Base-by-base conservation (phyloP, 345 rosid species). In the Eucalyptus decipiens region DNA sequence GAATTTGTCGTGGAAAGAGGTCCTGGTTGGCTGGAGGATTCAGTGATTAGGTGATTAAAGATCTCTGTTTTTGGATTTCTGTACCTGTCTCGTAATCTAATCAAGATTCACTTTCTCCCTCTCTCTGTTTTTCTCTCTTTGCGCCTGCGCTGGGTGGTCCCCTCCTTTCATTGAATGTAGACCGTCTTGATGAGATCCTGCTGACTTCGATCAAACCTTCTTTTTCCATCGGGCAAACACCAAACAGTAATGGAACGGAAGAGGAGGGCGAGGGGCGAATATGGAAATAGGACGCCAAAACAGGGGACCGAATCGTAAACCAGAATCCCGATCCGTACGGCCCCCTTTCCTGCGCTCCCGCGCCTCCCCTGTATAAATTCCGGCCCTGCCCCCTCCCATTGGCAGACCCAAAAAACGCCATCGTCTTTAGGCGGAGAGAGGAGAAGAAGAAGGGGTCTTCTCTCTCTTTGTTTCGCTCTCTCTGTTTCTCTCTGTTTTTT, bases 211-310 rank as follows among this genome's bases (percentile, higher is more conserved):
- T 23, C 60, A 8, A 23, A 9, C 5, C 11, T 23, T 9, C 28
- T 15, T n/a, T 30, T n/a, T 65, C 72, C 72, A 65, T 32, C 23
- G 42, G 42, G 23, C 43, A 56, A 18, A 51, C 23, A 18, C 56
- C 56, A 0, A n/a, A n/a, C 3, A 32, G 21, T 14, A 17, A 2
- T 7, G 2, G 23, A 16, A 67, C 9, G 9, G 5, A 0, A 16
- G 80, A 67, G 11, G 32, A 15, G 37, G 5, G 1, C 23, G 18
- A 32, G 80, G 80, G 80, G 42, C 80, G 80, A 17, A 69, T 34
- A 34, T 32, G 80, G 80, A 32, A 69, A 69, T 69, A 69, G 43
- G 24, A 69, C 24, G 6, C 13, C 24, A 8, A 32, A 0, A 32
- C 37, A 28, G 80, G 80, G 24, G 43, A 8, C 80, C 11, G 24